A percentile compares a stretch with the other conserved stretches of the same genome.
Conservation (phyloP, 1,139 yeast genomes). For the Yamadazyma oceani region DNA sequence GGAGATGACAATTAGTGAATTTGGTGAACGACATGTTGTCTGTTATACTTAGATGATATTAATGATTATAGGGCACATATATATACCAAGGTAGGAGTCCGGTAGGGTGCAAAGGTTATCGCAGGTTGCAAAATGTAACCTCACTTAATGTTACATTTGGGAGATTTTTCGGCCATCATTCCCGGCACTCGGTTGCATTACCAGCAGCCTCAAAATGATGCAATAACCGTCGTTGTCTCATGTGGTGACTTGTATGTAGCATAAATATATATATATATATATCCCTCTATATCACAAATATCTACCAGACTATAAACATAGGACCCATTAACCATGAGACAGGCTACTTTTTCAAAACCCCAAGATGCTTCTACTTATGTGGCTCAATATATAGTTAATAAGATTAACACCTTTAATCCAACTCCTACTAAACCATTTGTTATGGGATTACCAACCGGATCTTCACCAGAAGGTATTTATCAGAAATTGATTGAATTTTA, state of each 20-base stretch:
- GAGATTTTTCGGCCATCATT: neutral
- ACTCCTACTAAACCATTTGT: conserved; percentile 53
- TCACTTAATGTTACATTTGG: conserved; percentile 3
- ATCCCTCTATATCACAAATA: neutral
- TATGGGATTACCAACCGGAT: conserved; percentile 64
- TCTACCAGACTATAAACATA: neutral
- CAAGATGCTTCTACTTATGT: conserved; percentile 51
- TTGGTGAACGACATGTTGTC: conserved; percentile 13
- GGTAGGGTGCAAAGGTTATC: neutral
- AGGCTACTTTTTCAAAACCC: conserved; percentile 37
- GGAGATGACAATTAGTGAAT: conserved; percentile 53
- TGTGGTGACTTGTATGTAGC: too few relatives aligned
- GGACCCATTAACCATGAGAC: conserved; percentile 32
- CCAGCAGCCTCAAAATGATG: too few relatives aligned
- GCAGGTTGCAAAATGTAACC: conserved; percentile 9
- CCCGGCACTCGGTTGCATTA: neutral
- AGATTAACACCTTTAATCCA: conserved; percentile 49
- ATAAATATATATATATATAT: neutral
- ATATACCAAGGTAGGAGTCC: neutral
- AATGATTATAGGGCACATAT: neutral
- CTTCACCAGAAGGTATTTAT: conserved; percentile 63
- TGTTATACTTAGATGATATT: neutral
- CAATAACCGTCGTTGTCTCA: too few relatives aligned
- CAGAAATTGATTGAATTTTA: conserved; percentile 47
- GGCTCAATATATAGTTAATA: conserved; percentile 48